Evolutionary conservation across 2,329 filamentous ascomycete genomes (phyloP), one percentile per base, ranked within the genome.

Genomic region (Geoglossum cookeanum): DNA sequence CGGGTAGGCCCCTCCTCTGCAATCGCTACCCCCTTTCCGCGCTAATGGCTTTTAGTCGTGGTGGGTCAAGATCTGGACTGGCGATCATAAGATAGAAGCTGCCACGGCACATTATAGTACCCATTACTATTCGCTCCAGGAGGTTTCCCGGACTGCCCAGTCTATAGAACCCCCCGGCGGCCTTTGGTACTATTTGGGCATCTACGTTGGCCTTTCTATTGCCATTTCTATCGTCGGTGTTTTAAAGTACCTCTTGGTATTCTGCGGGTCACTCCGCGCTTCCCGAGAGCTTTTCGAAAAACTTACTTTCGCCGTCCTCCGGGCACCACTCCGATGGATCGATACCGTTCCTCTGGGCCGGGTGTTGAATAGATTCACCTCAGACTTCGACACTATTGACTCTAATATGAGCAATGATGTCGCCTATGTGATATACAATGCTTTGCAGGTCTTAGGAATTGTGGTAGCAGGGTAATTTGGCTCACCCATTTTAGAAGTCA

Each of bases 331-430:
- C n/a, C 75, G 85, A 60, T 89, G 85, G 84, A 75, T 91, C 42
- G 86, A 91, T 65, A 90, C 85, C 0, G 82, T 88, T 0, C 87
- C 87, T 0, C 73, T 88, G 1, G 86, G 86, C 1, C 78, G 86
- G 51, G 79, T 90, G 42, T 72, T 90, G 22, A 91, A 91, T 68
- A 77, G 86, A 1, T 87, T 90, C 66, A 87, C 85, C 0, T 75
- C 83, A 2, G 86, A 91, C 68, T 89, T 91, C 67, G 80, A 83
- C 62, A 76, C 81, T 45, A 78, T 90, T 54, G 86, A 91, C 68
- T 81, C 78, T 5, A 75, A 78, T 39, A 71, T 89, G 55, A 78
- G 81, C 5, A 77, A 78, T 61, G 78, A 85, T 55, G 67, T 87
- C 60, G 76, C 74, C 4, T 80, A 81, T 62, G 75, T 80, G 35